Conservation (phyloP, 352 stramenopile genomes). For the Pythium folliculosum region DNA sequence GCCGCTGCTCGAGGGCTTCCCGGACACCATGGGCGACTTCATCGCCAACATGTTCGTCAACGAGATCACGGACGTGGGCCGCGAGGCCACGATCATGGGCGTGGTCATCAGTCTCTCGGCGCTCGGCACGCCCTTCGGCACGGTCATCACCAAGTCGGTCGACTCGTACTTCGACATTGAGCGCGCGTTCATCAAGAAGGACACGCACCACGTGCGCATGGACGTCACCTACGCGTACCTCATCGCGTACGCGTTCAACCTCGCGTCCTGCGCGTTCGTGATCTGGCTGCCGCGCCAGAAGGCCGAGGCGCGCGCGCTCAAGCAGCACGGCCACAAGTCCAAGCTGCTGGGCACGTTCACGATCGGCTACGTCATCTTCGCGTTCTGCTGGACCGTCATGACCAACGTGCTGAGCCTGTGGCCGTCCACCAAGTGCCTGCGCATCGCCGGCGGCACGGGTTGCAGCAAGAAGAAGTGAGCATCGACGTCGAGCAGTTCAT, state of each 20-base stretch:
- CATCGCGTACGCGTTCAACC: constrained; percentile 30
- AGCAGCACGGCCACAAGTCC: constrained; percentile 21
- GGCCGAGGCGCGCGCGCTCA: constrained; percentile 26
- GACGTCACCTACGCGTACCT: constrained; percentile 30
- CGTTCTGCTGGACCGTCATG: constrained; percentile 30
- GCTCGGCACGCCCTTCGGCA: constrained; percentile 27
- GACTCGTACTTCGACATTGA: constrained; percentile 27
- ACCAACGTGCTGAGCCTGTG: constrained; percentile 35
- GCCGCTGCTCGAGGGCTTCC: constrained; percentile 27
- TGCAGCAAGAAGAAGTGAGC: constrained; percentile 15
- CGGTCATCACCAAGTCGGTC: constrained; percentile 25
- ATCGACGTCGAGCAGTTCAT: background rate
- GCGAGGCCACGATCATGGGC: constrained; percentile 33
- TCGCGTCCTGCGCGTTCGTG: constrained; percentile 28
- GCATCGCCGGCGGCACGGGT: constrained; percentile 31
- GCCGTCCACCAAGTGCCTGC: constrained; percentile 27
- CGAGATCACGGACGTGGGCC: constrained; percentile 28
- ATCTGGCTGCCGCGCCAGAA: constrained; percentile 31
- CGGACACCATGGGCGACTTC: constrained; percentile 25
- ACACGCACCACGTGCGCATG: constrained; percentile 19
- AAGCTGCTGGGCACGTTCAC: constrained; percentile 15
- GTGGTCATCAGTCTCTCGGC: constrained; percentile 28
- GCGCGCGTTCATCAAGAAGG: constrained; percentile 13
- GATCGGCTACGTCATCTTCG: constrained; percentile 19
- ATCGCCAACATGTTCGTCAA: constrained; percentile 24